phyloP scores from a whole-genome alignment of 768 basidiomycete species.

The Lentinula aciculospora region DNA sequence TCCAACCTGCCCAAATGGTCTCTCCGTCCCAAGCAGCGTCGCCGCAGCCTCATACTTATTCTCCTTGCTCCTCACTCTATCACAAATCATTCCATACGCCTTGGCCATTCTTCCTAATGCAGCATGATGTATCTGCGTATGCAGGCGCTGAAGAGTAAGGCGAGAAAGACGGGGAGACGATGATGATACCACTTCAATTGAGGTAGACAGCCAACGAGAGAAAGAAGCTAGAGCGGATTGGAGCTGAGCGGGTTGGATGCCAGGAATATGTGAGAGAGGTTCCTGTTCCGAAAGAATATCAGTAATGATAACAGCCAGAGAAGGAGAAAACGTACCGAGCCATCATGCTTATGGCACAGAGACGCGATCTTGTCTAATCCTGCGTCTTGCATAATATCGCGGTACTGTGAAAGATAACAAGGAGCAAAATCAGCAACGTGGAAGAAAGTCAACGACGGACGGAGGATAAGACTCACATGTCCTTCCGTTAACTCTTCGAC shows the following conservation, averaged over 20 bases:
- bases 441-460: too few relatives aligned
- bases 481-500: conserved; percentile 67
- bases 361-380: conserved; percentile 43
- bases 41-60: conserved; percentile 90
- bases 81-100: conserved; percentile 71
- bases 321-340: conserved; percentile 27
- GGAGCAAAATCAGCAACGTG: too few relatives aligned
- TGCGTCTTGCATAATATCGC: conserved; percentile 47
- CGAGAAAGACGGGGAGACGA: conserved; percentile 75
- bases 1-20: conserved; percentile 77
- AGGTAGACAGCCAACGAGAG: conserved; percentile 77
- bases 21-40: conserved; percentile 75
- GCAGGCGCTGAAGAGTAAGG: conserved; percentile 62
- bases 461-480: conserved; percentile 58
- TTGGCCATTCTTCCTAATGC: conserved; percentile 63
- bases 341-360: conserved; percentile 32
- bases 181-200: conserved; percentile 70
- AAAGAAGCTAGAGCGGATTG: conserved; percentile 62
- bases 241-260: conserved; percentile 59
- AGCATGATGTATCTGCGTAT: conserved; percentile 66
- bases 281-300: conserved; percentile 25
- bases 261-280: conserved; percentile 72
- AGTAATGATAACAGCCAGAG: background rate
- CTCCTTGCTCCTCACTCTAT: conserved; percentile 65
- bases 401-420: conserved; percentile 28